These are phyloP conservation scores for Nitzschia sp. DNA, from an alignment of 108 stramenopile genomes.

Conservation along the genomic window DNA sequence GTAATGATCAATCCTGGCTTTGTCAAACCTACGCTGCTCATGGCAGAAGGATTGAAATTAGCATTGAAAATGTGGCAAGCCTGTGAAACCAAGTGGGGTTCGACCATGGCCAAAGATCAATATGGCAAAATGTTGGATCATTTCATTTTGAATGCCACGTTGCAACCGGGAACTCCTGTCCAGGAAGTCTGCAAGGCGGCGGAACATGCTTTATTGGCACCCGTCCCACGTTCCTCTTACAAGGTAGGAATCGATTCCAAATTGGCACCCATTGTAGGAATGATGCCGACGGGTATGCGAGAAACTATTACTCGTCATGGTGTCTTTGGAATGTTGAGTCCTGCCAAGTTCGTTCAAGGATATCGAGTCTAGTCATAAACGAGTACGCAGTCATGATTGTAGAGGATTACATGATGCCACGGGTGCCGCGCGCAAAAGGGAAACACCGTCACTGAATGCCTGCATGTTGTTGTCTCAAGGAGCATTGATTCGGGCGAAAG, in stretches of 20 bases:
- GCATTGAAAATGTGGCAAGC: conserved; percentile 37
- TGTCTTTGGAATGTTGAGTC: conserved; percentile 39
- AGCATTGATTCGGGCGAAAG: too few relatives aligned
- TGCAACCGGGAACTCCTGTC: conserved; percentile 48
- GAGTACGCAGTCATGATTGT: too few relatives aligned
- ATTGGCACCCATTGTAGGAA: conserved; percentile 42
- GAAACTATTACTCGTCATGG: conserved; percentile 38
- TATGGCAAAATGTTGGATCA: conserved; percentile 37
- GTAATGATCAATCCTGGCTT: conserved; percentile 37
- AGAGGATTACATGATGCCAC: too few relatives aligned
- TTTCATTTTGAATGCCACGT: conserved; percentile 31
- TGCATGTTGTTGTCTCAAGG: too few relatives aligned
- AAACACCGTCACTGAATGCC: too few relatives aligned
- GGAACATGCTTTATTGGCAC: conserved; percentile 31
- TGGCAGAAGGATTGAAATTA: conserved; percentile 39
- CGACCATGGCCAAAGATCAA: conserved; percentile 32
- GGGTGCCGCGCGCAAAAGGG: too few relatives aligned
- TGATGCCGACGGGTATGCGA: conserved; percentile 43
- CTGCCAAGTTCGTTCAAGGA: conserved; percentile 33
- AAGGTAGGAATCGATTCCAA: conserved; percentile 46
- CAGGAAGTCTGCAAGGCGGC: conserved; percentile 31
- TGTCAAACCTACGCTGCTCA: conserved; percentile 52
- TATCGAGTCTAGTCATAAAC: conserved; percentile 37
- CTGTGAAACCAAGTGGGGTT: conserved; percentile 24
- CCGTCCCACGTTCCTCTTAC: conserved; percentile 30